Conservation (phyloP, 2,329 filamentous ascomycete genomes). For the Pyrenochaeta sp. region DNA sequence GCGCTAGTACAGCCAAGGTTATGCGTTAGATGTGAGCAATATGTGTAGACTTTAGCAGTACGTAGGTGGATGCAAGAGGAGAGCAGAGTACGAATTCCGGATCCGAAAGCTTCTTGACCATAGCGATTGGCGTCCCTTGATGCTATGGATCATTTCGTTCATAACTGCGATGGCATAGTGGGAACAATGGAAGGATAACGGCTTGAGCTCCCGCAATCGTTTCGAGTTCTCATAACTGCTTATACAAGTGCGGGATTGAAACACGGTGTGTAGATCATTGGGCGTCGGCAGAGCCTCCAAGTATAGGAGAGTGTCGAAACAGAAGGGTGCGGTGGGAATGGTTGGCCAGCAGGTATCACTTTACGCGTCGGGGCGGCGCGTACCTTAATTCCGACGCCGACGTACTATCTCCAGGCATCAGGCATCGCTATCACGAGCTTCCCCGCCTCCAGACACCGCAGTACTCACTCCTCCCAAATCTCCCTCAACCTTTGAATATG, state of each 20-base stretch:
- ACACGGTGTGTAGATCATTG: background rate
- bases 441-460: slow-evolving; percentile 15
- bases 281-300: background rate
- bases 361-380: slow-evolving; percentile 14
- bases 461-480: slow-evolving; percentile 4
- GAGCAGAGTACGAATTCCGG: background rate
- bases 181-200: background rate
- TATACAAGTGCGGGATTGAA: background rate
- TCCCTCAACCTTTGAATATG: slow-evolving; percentile 26
- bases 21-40: slow-evolving; percentile 18
- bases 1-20: slow-evolving; percentile 11
- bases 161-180: background rate
- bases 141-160: background rate
- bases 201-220: background rate
- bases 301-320: slow-evolving; percentile 5
- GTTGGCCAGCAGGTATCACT: slow-evolving; percentile 9
- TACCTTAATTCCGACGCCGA: slow-evolving; percentile 15
- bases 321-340: slow-evolving; percentile 2
- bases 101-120: background rate
- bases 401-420: slow-evolving; percentile 17
- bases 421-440: slow-evolving; percentile 2
- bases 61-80: slow-evolving; percentile 6
- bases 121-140: background rate
- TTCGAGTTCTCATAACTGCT: background rate
- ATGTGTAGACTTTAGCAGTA: slow-evolving; percentile 4